Evolutionary conservation across 2,329 filamentous ascomycete species (phyloP).

Genomic region (Lojkania enalia): DNA sequence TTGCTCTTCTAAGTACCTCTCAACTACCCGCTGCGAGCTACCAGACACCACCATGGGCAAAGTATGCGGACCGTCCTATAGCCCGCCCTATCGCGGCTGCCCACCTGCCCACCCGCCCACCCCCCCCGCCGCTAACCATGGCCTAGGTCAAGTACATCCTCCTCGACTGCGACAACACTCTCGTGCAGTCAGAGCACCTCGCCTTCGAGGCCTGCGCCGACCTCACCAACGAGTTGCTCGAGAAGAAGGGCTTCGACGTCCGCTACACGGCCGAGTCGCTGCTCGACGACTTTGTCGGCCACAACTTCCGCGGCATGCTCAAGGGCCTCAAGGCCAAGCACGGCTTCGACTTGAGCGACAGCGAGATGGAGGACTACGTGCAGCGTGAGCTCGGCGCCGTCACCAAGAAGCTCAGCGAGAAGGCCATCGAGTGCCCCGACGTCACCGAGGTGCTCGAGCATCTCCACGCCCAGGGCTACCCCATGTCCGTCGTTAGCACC

Average conservation of each 20-base stretch:
- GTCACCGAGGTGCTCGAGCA: conserved; percentile 69
- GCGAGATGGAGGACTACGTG: conserved; percentile 75
- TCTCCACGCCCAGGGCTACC: conserved; percentile 67
- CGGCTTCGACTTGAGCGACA: conserved; percentile 68
- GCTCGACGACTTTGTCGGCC: conserved; percentile 85
- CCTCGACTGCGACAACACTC: conserved; percentile 77
- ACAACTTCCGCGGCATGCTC: conserved; percentile 95
- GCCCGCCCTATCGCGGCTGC: not conserved
- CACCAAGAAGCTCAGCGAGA: conserved; percentile 74
- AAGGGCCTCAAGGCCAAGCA: conserved; percentile 73
- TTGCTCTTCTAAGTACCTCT: not conserved
- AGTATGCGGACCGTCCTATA: conserved; percentile 2
- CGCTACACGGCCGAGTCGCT: conserved; percentile 79
- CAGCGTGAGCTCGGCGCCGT: conserved; percentile 79
- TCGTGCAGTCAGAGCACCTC: conserved; percentile 86
- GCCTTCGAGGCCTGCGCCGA: conserved; percentile 91
- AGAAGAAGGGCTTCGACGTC: conserved; percentile 63
- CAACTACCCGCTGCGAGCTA: not conserved
- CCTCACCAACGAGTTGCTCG: conserved; percentile 83
- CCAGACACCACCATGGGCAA: conserved; percentile 13
- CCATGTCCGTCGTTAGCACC: conserved; percentile 78
- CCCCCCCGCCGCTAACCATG: not conserved
- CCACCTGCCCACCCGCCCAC: not conserved
- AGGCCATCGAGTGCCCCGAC: conserved; percentile 69
- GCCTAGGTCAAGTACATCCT: conserved; percentile 54